A percentile compares a stretch with the other conserved stretches of the same genome.
These are phyloP conservation scores for Cladosporium cucumerinum DNA, from an alignment of 2,329 filamentous ascomycete genomes.

Conservation along the genomic window DNA sequence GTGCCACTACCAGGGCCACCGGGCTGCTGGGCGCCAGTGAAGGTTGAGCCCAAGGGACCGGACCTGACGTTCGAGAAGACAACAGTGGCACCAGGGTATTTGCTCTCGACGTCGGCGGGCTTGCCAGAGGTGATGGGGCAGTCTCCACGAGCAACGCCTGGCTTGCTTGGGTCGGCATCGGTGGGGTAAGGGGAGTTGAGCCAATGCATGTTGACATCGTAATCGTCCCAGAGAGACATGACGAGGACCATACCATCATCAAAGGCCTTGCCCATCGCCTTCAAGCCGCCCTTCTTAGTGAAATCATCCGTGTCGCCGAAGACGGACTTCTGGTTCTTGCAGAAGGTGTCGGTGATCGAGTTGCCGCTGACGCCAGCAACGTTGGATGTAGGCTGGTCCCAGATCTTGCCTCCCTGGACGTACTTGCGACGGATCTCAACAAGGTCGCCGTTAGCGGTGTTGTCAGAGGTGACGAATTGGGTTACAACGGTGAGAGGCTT, in stretches of 20 bases:
- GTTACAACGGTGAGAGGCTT: constrained; percentile 64
- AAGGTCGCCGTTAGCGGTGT: constrained; percentile 53
- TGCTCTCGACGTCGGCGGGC: constrained; percentile 47
- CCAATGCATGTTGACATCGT: constrained; percentile 69
- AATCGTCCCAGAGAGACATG: constrained; percentile 64
- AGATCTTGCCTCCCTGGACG: constrained; percentile 59
- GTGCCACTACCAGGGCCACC: constrained; percentile 12
- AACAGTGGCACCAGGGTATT: constrained; percentile 50
- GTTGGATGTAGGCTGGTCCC: constrained; percentile 51
- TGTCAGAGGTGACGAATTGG: constrained; percentile 57
- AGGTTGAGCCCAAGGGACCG: constrained; percentile 60
- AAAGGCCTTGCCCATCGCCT: constrained; percentile 54
- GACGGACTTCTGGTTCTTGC: constrained; percentile 39
- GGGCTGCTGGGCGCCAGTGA: constrained; percentile 11
- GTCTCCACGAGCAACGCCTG: constrained; percentile 49
- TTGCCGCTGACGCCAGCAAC: constrained; percentile 50
- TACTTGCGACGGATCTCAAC: constrained; percentile 63
- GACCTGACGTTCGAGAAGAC: constrained; percentile 57
- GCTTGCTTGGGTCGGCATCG: constrained; percentile 19
- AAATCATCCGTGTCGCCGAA: constrained; percentile 47
- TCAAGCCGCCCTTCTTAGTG: constrained; percentile 53
- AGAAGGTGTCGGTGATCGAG: constrained; percentile 57
- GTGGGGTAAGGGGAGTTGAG: constrained; percentile 51
- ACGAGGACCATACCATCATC: constrained; percentile 61
- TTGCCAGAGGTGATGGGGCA: constrained; percentile 54